Conservation (phyloP, 2,329 filamentous ascomycete genomes). For the Tolypocladium inflatum region DNA sequence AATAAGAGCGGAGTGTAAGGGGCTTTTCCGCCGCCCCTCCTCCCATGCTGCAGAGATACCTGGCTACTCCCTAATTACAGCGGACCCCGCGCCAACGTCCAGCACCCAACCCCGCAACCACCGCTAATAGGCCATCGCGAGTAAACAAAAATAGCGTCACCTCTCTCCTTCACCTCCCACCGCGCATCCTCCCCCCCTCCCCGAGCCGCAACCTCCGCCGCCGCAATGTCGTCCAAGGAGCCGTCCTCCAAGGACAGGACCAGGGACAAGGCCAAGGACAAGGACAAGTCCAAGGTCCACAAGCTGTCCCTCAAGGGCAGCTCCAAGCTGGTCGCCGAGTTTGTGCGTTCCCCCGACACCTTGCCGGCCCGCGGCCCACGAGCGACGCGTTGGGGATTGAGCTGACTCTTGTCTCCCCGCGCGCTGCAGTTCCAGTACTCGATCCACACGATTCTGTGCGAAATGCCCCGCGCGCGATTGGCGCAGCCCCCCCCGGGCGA, state of each 20-base stretch:
- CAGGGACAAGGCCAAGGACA: slow-evolving; percentile 21
- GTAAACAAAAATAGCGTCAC: slow-evolving; percentile 1
- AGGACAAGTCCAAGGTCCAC: slow-evolving; percentile 81
- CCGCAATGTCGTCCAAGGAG: slow-evolving; percentile 21
- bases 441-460: slow-evolving; percentile 87
- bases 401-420: neutral
- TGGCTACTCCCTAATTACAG: no score
- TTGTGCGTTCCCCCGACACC: slow-evolving; percentile 40
- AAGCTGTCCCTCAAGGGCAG: slow-evolving; percentile 83
- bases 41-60: no score
- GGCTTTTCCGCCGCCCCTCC: no score
- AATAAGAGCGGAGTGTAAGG: no score
- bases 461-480: slow-evolving; percentile 13
- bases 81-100: neutral
- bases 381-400: neutral
- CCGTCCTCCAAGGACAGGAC: slow-evolving; percentile 11
- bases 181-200: no score
- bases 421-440: slow-evolving; percentile 78
- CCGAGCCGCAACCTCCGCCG: neutral
- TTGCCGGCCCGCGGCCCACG: no score
- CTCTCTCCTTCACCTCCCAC: neutral
- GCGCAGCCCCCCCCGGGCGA: neutral
- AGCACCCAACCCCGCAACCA: neutral
- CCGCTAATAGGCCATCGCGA: neutral
- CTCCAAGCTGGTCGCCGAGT: slow-evolving; percentile 86